Conservation (phyloP, 441 rosid species). For the Gossypium davidsonii region DNA sequence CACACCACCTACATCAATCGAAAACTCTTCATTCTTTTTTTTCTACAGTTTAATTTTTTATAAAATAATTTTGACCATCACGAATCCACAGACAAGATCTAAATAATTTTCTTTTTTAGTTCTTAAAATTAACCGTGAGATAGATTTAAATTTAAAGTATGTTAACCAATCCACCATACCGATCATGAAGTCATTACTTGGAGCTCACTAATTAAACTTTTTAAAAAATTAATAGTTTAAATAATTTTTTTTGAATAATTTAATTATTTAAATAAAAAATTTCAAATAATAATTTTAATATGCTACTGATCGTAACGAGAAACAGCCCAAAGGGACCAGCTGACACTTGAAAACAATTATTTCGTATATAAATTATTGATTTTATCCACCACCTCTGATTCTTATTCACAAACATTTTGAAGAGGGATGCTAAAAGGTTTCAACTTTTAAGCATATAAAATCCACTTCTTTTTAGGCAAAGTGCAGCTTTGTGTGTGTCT, state of each 20-base stretch:
- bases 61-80: too few relatives aligned
- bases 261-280: too few relatives aligned
- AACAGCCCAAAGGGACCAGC: background rate
- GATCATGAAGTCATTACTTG: accelerated
- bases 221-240: too few relatives aligned
- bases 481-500: background rate
- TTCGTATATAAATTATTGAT: background rate
- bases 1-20: too few relatives aligned
- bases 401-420: background rate
- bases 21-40: too few relatives aligned
- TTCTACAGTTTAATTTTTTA: too few relatives aligned
- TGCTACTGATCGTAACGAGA: background rate
- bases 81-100: too few relatives aligned
- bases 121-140: too few relatives aligned
- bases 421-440: background rate
- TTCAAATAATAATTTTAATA: background rate
- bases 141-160: too few relatives aligned
- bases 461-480: background rate
- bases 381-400: constrained; percentile 30
- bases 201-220: accelerated
- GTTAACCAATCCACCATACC: too few relatives aligned
- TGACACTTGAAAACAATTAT: background rate
- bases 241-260: too few relatives aligned
- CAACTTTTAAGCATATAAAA: background rate
- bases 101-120: too few relatives aligned